Percentiles rank a stretch among this genome's conserved stretches.
Evolutionary conservation across 345 rosid genomes (phyloP).

Genomic region (Salix caprea): DNA sequence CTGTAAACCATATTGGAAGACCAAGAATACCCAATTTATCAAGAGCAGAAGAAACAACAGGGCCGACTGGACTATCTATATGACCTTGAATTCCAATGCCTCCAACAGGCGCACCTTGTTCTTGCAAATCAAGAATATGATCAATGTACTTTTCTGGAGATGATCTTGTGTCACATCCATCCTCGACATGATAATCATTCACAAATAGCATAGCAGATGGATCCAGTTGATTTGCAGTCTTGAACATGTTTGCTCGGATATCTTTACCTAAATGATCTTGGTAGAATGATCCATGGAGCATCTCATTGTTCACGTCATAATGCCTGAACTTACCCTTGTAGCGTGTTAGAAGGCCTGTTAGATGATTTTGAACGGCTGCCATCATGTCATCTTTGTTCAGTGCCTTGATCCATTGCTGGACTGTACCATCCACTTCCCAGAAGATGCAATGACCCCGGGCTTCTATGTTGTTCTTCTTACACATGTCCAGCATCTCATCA

Average conservation of each 20-base stretch:
- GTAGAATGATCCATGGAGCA: conserved; percentile 92
- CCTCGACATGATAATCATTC: conserved; percentile 91
- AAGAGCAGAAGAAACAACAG: conserved; percentile 60
- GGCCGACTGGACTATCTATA: conserved; percentile 76
- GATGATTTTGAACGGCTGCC: conserved; percentile 63
- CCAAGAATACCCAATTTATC: conserved; percentile 74
- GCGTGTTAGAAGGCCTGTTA: conserved; percentile 66
- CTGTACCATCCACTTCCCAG: conserved; percentile 84
- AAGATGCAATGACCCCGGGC: conserved; percentile 90
- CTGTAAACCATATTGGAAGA: conserved; percentile 93
- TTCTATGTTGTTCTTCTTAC: conserved; percentile 51
- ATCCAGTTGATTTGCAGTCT: conserved; percentile 63
- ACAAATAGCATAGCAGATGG: conserved; percentile 66
- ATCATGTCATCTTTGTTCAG: conserved; percentile 48
- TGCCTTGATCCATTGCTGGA: conserved; percentile 76
- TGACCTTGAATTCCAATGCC: conserved; percentile 97
- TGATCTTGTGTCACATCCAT: conserved; percentile 72
- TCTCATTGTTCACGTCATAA: conserved; percentile 95
- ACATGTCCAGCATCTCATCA: conserved; percentile 77
- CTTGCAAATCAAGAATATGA: conserved; percentile 65
- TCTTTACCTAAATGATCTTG: conserved; percentile 55
- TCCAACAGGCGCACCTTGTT: conserved; percentile 76
- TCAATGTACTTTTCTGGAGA: conserved; percentile 68
- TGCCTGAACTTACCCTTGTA: conserved; percentile 83
- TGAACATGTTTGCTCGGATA: conserved; percentile 70